A percentile compares a stretch with the other conserved stretches of the same genome.
Evolutionary conservation across 2,329 filamentous ascomycete genomes (phyloP).

Genomic region (Lecanicillium sp.): DNA sequence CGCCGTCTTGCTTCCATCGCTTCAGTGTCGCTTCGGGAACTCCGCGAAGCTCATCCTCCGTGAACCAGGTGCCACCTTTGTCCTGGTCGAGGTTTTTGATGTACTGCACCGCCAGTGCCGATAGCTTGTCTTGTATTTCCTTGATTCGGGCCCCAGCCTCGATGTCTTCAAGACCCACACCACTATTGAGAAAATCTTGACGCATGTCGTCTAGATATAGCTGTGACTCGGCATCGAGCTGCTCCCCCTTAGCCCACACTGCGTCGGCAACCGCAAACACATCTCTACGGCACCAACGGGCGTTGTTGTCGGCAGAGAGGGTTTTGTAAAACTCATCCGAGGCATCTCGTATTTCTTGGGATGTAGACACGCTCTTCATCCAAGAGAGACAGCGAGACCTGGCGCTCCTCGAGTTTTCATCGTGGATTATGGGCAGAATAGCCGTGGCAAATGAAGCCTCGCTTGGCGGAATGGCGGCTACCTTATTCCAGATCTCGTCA

Average conservation of each 20-base stretch:
- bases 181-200: conserved; percentile 2
- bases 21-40: conserved; percentile 62
- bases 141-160: conserved; percentile 1
- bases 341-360: conserved; percentile 58
- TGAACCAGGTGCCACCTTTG: conserved; percentile 65
- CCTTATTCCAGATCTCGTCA: conserved; percentile 29
- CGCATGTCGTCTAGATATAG: conserved; percentile 3
- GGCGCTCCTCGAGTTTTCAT: conserved; percentile 55
- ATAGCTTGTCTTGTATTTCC: conserved; percentile 2
- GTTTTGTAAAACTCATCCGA: conserved; percentile 63
- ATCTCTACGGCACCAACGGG: conserved; percentile 67
- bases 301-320: conserved; percentile 64
- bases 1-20: conserved; percentile 15
- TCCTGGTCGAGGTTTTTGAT: conserved; percentile 67
- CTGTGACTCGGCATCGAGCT: conserved; percentile 2
- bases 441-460: conserved; percentile 38
- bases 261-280: conserved; percentile 55
- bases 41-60: conserved; percentile 57
- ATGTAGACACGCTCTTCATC: conserved; percentile 65
- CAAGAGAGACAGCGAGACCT: conserved; percentile 59
- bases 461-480: conserved; percentile 41
- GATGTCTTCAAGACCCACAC: conserved; percentile 3
- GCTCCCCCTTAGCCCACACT: conserved; percentile 20
- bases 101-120: conserved; percentile 4
- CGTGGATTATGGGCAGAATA: conserved; percentile 55